These are phyloP conservation scores for Sporothrix curviconia DNA, from an alignment of 2,329 filamentous ascomycete species.

Conservation along the genomic window DNA sequence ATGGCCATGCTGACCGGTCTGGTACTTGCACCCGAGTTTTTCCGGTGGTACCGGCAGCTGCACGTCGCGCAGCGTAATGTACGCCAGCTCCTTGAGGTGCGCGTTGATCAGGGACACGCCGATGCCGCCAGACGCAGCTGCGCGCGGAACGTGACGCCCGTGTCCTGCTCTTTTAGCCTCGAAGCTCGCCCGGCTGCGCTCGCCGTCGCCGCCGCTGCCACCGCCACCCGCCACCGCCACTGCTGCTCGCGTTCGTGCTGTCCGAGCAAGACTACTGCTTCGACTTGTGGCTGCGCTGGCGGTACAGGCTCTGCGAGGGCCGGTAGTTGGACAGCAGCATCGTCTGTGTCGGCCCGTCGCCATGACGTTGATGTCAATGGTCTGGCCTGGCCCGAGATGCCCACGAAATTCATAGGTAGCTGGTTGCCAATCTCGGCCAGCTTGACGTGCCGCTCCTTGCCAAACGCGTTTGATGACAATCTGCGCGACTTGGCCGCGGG, in stretches of 20 bases:
- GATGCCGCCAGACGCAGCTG: conserved; percentile 79
- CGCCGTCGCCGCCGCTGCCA: neutral
- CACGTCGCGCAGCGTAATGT: conserved; percentile 86
- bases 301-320: conserved; percentile 85
- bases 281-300: conserved; percentile 27
- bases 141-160: conserved; percentile 79
- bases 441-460: conserved; percentile 84
- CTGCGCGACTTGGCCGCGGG: conserved; percentile 92
- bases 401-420: conserved; percentile 83
- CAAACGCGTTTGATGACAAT: conserved; percentile 73
- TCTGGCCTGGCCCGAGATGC: conserved; percentile 63
- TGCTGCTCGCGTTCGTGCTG: neutral
- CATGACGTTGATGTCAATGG: conserved; percentile 93
- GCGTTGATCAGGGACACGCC: conserved; percentile 91
- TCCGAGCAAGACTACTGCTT: neutral
- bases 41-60: conserved; percentile 86
- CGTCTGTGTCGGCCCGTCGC: conserved; percentile 92
- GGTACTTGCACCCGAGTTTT: conserved; percentile 88
- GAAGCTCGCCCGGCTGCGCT: conserved; percentile 55
- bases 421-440: conserved; percentile 94
- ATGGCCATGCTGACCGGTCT: conserved; percentile 83
- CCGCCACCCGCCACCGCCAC: neutral
- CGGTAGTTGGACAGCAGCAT: conserved; percentile 92
- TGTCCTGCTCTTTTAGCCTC: conserved; percentile 91
- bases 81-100: conserved; percentile 85